A percentile compares a stretch with the other conserved stretches of the same genome.
phyloP scores from a whole-genome alignment of 768 basidiomycete genomes.

The Leccinum olivaceopallidum region DNA sequence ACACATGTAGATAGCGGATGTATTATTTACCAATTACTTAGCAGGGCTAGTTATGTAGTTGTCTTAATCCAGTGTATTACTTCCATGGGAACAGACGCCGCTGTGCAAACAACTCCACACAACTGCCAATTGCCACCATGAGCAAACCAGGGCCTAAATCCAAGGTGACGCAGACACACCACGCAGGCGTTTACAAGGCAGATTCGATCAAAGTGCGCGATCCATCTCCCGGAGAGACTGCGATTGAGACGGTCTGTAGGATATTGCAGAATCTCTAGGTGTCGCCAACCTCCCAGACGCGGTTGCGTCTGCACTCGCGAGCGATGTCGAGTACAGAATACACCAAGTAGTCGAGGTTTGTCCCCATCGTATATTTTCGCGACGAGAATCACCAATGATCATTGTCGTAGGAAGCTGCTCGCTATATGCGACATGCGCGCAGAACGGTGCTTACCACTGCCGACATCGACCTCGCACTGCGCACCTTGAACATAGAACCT shows the following conservation, averaged over 20 bases:
- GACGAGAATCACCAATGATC: background rate
- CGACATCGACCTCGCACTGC: slow-evolving; percentile 93
- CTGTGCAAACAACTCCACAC: background rate
- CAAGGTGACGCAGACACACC: slow-evolving; percentile 46
- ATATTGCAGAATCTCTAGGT: slow-evolving; percentile 86
- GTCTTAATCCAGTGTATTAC: background rate
- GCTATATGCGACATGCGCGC: slow-evolving; percentile 94
- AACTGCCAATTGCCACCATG: slow-evolving; percentile 18
- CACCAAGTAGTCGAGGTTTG: slow-evolving; percentile 91
- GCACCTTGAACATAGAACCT: slow-evolving; percentile 95
- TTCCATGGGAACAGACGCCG: no score
- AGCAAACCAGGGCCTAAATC: slow-evolving; percentile 48
- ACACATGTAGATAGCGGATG: background rate
- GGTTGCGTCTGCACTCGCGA: slow-evolving; percentile 84
- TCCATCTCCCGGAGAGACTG: slow-evolving; percentile 11
- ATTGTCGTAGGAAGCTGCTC: slow-evolving; percentile 71
- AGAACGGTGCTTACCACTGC: slow-evolving; percentile 86
- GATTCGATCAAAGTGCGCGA: slow-evolving; percentile 59
- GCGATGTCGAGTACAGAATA: slow-evolving; percentile 95
- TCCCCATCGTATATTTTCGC: background rate
- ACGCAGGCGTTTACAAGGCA: slow-evolving; percentile 62
- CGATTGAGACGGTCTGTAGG: slow-evolving; percentile 46
- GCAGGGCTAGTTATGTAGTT: background rate
- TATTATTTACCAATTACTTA: background rate
- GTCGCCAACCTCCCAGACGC: slow-evolving; percentile 73